Evolutionary conservation across 768 basidiomycete genomes (phyloP).

Genomic region (Tricholoma saponaceum): DNA sequence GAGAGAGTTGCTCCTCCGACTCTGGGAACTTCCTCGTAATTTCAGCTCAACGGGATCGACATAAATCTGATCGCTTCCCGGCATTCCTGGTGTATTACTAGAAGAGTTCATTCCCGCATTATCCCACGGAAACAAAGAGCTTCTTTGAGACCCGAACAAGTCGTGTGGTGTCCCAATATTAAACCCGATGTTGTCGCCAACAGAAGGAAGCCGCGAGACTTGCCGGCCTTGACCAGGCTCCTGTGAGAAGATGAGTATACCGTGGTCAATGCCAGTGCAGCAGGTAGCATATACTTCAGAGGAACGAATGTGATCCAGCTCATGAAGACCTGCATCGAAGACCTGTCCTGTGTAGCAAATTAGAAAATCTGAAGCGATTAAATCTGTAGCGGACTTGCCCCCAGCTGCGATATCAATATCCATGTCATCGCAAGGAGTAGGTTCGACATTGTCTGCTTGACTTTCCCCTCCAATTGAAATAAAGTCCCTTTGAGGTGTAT

Average conservation of each 20-base stretch:
- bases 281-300: conserved; percentile 49
- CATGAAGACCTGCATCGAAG: conserved; percentile 6
- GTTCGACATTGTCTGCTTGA: background rate
- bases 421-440: background rate
- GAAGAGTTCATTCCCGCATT: conserved; percentile 68
- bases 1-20: conserved; percentile 57
- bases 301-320: conserved; percentile 28
- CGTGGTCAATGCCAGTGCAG: background rate
- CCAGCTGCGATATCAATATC: conserved; percentile 1
- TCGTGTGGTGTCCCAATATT: conserved; percentile 35
- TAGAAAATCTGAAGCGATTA: background rate
- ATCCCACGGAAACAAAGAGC: conserved; percentile 81
- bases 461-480: background rate
- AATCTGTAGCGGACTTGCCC: conserved; percentile 1
- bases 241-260: conserved; percentile 29
- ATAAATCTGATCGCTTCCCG: conserved; percentile 41
- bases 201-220: conserved; percentile 53
- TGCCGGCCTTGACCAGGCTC: conserved; percentile 84
- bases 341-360: background rate
- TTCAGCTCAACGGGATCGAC: conserved; percentile 50
- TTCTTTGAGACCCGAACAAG: conserved; percentile 55
- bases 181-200: conserved; percentile 46
- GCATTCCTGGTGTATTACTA: conserved; percentile 36
- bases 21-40: conserved; percentile 50
- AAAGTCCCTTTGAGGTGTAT: background rate